Conservation (phyloP, 768 basidiomycete species). For the Tricholoma furcatifolium region DNA sequence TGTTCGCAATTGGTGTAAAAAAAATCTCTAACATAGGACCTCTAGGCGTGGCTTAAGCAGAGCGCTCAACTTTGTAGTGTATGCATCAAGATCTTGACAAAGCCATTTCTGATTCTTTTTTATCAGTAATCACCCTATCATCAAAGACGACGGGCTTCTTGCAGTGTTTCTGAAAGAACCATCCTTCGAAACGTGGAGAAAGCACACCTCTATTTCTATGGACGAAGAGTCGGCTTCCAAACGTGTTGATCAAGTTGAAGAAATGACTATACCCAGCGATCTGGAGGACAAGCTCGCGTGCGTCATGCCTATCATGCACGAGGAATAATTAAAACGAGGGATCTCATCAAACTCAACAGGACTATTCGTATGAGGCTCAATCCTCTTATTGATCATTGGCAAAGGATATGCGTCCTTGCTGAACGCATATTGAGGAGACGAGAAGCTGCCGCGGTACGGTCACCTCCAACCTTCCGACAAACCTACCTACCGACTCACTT, state of each 20-base stretch:
- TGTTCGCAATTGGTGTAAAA: background rate
- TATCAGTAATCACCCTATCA: slow-evolving; percentile 85
- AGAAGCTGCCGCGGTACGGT: slow-evolving; percentile 89
- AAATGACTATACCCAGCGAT: slow-evolving; percentile 92
- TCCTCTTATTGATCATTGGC: slow-evolving; percentile 86
- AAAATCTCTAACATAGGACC: slow-evolving; percentile 1
- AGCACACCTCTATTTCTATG: slow-evolving; percentile 67
- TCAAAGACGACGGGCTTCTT: slow-evolving; percentile 85
- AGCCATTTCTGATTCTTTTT: background rate
- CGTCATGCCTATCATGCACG: slow-evolving; percentile 16
- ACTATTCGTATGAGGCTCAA: slow-evolving; percentile 74
- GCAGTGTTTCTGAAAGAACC: slow-evolving; percentile 79
- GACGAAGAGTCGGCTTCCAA: slow-evolving; percentile 88
- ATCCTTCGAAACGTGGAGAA: slow-evolving; percentile 87
- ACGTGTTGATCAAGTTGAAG: slow-evolving; percentile 76
- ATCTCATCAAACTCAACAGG: slow-evolving; percentile 35
- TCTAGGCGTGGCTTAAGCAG: slow-evolving; percentile 75
- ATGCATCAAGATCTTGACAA: slow-evolving; percentile 20
- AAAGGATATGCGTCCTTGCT: slow-evolving; percentile 80
- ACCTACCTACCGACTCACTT: slow-evolving; percentile 71
- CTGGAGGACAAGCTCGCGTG: slow-evolving; percentile 87
- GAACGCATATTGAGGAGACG: slow-evolving; percentile 89
- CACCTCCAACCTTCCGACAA: slow-evolving; percentile 60
- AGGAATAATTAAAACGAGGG: background rate
- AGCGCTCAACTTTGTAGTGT: slow-evolving; percentile 80